Base-by-base conservation (phyloP, 352 stramenopile genomes). In the Phytophthora agathidicida region DNA sequence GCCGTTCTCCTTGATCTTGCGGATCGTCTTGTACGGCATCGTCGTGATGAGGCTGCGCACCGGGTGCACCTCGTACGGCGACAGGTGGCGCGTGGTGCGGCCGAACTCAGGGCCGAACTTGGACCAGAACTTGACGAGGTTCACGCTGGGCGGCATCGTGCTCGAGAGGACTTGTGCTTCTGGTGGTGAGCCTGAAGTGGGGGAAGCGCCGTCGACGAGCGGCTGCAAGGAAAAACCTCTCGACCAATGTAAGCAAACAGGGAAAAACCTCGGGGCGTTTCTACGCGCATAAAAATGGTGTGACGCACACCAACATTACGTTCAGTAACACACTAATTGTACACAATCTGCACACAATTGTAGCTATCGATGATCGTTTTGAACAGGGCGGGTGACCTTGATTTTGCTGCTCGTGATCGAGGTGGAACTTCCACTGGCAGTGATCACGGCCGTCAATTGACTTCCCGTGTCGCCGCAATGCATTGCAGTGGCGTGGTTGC, bases 1-100 rank as follows among this genome's bases (percentile, higher is more conserved):
- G 44, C 74, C 81, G 68, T 93, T 93, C 71, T 93, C 84, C 59
- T 82, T 76, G 53, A 93, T 75, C 75, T 93, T 93, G 68, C 81
- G 81, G 22, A 91, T 38, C 5, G 81, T 86, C 79, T 93, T 93
- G 66, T 75, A 68, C 27, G 84, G 84, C 38, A 89, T 76, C 37
- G 84, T 80, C 53, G 73, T 72, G 58, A 93, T 86, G 13, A 93
- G 66, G 63, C 71, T 83, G 60, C 76, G 74, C 31, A 93, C 68
- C 4, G 81, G 80, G 68, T 86, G 64, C 42, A 86, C 22, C 61
- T 91, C 80, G 53, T 88, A 81, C 30, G 84, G 84, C 43, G 81
- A 91, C 47, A 93, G 57, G 58, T 88, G 76, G 65, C 84, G 84
- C 59, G 74, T 79, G 33, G 87, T 64, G 56, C 81, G 81, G 47